Percentiles rank a stretch among this genome's conserved stretches.
These are phyloP conservation scores for Biscogniauxia sp. DNA, from an alignment of 2,329 filamentous ascomycete genomes.

Conservation along the genomic window DNA sequence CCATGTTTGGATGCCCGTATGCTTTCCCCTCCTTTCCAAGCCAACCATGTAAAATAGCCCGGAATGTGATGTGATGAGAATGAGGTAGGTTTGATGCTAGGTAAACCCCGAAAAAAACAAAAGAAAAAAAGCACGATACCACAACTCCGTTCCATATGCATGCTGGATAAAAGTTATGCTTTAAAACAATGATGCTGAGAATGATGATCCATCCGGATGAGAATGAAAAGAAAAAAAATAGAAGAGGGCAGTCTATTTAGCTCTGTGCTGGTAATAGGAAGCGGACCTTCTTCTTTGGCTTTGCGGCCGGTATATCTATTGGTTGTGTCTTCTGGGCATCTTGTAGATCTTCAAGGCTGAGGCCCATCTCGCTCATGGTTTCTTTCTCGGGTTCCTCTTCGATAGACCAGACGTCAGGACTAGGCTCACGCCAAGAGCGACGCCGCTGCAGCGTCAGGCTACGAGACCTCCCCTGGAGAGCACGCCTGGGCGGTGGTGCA, in stretches of 20 bases:
- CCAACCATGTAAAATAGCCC: background rate
- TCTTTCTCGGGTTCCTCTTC: slow-evolving; percentile 59
- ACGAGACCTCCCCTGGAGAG: slow-evolving; percentile 30
- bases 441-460: slow-evolving; percentile 40
- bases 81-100: background rate
- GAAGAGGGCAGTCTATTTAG: background rate
- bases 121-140: slow-evolving; percentile 12
- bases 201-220: background rate
- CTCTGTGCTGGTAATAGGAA: background rate
- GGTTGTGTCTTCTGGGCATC: slow-evolving; percentile 30
- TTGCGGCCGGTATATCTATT: slow-evolving; percentile 43
- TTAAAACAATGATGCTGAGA: background rate
- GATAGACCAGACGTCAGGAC: slow-evolving; percentile 59
- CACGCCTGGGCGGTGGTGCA: slow-evolving; percentile 33
- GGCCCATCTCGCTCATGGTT: slow-evolving; percentile 42
- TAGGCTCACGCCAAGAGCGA: slow-evolving; percentile 55
- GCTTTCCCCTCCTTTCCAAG: background rate
- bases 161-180: slow-evolving; percentile 6
- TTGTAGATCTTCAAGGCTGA: slow-evolving; percentile 33
- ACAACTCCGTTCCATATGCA: slow-evolving; percentile 18
- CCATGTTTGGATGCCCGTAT: background rate
- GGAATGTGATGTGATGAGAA: background rate
- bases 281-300: slow-evolving; percentile 56
- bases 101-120: background rate
- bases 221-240: slow-evolving; percentile 1